These are phyloP conservation scores for Neurospora intermedia DNA, from an alignment of 495 filamentous ascomycete genomes.

Conservation along the genomic window DNA sequence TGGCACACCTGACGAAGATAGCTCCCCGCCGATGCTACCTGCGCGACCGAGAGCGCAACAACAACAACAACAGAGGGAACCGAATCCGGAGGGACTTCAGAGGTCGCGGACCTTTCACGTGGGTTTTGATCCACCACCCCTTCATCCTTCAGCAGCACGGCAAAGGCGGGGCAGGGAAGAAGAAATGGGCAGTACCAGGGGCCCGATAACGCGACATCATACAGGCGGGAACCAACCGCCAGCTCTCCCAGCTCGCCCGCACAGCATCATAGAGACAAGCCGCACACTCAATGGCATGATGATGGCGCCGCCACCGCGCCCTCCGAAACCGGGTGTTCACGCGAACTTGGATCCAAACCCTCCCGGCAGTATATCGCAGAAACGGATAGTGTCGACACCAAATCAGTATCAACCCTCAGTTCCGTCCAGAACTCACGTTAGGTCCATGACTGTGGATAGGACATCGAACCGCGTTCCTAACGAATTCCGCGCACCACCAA, in stretches of 20 bases:
- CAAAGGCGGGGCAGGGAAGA: slow-evolving; percentile 30
- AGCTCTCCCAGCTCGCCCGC: slow-evolving; percentile 47
- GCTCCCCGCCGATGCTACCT: slow-evolving; percentile 30
- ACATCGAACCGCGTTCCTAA: slow-evolving; percentile 22
- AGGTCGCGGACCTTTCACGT: slow-evolving; percentile 19
- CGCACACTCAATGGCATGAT: slow-evolving; percentile 12
- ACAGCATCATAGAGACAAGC: slow-evolving; percentile 21
- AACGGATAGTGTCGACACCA: slow-evolving; percentile 41
- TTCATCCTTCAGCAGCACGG: slow-evolving; percentile 36
- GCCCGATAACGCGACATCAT: slow-evolving; percentile 19
- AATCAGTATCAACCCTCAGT: slow-evolving; percentile 32
- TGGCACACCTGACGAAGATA: slow-evolving; percentile 44
- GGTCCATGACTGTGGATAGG: slow-evolving; percentile 40
- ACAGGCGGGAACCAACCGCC: slow-evolving; percentile 42
- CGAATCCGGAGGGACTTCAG: slow-evolving; percentile 7
- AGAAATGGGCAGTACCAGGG: slow-evolving; percentile 21
- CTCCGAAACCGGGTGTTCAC: slow-evolving; percentile 30
- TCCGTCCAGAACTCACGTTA: slow-evolving; percentile 30
- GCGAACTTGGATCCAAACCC: slow-evolving; percentile 23
- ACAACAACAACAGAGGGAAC: slow-evolving; percentile 5
- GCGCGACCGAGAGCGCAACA: slow-evolving; percentile 25
- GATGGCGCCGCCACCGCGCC: slow-evolving; percentile 35
- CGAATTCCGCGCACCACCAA: slow-evolving; percentile 24
- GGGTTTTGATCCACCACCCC: slow-evolving; percentile 37
- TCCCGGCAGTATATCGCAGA: slow-evolving; percentile 25